Percentiles rank a stretch among this genome's conserved stretches.
Conservation (phyloP, 805 yeast genomes). For the Yarrowia bubula region DNA sequence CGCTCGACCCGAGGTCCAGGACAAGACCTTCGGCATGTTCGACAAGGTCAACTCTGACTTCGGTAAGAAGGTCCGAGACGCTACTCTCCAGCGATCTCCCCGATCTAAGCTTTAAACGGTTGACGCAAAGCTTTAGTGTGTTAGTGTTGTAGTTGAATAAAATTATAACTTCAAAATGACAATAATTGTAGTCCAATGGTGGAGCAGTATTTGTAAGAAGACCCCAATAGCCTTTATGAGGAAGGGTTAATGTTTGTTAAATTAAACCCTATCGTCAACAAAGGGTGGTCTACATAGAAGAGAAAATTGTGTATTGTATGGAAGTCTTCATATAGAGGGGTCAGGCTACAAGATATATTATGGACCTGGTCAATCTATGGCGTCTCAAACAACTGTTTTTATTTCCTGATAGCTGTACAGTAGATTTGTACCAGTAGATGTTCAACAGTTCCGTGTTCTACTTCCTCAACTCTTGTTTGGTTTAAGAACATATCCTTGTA, state of each 20-base stretch:
- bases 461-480: too few species aligned
- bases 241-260: not conserved
- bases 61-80: conserved; percentile 65
- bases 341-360: too few species aligned
- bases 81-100: conserved; percentile 52
- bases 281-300: too few species aligned
- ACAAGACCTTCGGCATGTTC: conserved; percentile 74
- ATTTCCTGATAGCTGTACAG: too few species aligned
- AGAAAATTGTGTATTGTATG: too few species aligned
- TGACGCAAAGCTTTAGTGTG: conserved; percentile 12
- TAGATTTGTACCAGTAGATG: too few species aligned
- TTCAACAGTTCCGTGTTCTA: too few species aligned
- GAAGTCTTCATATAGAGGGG: too few species aligned
- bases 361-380: too few species aligned
- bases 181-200: not conserved
- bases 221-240: not conserved
- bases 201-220: not conserved
- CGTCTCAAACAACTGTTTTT: too few species aligned
- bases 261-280: not conserved
- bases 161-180: not conserved
- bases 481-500: not conserved
- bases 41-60: conserved; percentile 66
- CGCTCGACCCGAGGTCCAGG: conserved; percentile 76
- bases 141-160: conserved; percentile 11
- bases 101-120: conserved; percentile 35